These are phyloP conservation scores for Corynespora cassiicola DNA, from an alignment of 2,329 filamentous ascomycete species.

Conservation along the genomic window DNA sequence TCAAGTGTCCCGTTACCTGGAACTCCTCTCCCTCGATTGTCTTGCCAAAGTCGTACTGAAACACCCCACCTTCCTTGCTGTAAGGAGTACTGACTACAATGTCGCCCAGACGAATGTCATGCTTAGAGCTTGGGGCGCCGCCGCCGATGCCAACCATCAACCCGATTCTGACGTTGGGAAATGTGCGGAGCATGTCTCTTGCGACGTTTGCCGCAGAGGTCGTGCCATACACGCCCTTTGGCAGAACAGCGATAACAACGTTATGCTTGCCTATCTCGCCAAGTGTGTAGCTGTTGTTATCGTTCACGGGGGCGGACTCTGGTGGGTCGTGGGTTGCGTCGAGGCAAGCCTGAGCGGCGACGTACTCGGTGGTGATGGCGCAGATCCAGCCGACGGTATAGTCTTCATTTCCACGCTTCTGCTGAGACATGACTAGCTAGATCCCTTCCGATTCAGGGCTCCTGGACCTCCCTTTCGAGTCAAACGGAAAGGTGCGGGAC, in stretches of 20 bases:
- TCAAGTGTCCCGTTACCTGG: no score
- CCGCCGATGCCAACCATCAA: conserved; percentile 27
- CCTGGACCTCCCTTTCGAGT: no score
- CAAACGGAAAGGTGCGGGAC: no score
- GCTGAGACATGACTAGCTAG: no score
- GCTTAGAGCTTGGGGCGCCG: conserved; percentile 15
- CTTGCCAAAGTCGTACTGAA: no score
- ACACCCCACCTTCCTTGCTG: no score
- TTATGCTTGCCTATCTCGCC: conserved; percentile 8
- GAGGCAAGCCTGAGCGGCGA: conserved; percentile 7
- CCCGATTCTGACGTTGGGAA: conserved; percentile 14
- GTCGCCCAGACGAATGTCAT: conserved; percentile 24
- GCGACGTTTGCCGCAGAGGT: conserved; percentile 4
- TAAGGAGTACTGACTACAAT: conserved; percentile 40
- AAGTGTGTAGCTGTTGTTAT: conserved; percentile 7
- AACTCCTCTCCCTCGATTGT: no score
- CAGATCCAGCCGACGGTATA: conserved; percentile 10
- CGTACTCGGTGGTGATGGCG: conserved; percentile 7
- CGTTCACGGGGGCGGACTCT: no score
- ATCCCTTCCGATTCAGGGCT: no score
- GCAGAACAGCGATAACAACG: conserved; percentile 8
- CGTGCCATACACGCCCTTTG: conserved; percentile 2
- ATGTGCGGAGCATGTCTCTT: conserved; percentile 3
- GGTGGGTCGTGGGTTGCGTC: conserved; percentile 8
- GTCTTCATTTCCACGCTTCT: no score